Percentiles rank a stretch among this genome's conserved stretches.
Conservation (phyloP, 306 rosid genomes). For the Nissolia schottii region DNA sequence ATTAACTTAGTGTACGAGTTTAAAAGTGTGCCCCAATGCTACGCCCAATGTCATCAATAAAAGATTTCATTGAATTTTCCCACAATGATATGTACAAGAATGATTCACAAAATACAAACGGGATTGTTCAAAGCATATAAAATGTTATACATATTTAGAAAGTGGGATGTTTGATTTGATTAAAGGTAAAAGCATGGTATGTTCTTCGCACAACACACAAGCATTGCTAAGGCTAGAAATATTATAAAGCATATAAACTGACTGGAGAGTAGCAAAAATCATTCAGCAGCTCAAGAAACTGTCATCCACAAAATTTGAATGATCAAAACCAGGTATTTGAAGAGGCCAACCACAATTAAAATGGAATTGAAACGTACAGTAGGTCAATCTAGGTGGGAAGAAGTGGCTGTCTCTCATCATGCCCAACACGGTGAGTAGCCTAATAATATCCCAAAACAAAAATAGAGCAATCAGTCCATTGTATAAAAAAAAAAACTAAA, state of each 20-base stretch:
- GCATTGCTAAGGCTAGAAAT: background rate
- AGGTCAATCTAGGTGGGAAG: constrained; percentile 61
- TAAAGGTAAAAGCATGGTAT: background rate
- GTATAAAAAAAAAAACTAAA: background rate
- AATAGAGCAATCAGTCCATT: background rate
- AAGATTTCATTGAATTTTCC: constrained; percentile 32
- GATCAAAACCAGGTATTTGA: background rate
- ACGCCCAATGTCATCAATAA: constrained; percentile 38
- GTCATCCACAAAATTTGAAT: background rate
- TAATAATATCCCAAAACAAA: constrained; percentile 30
- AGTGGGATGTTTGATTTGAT: background rate
- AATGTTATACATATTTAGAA: background rate
- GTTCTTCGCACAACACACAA: constrained; percentile 1
- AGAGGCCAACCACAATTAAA: background rate
- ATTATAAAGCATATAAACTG: background rate
- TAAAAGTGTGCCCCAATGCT: constrained; percentile 28
- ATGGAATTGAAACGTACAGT: constrained; percentile 31
- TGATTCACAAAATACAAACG: background rate
- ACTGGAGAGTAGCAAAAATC: background rate
- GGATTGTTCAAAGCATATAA: background rate
- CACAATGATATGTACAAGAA: constrained; percentile 30
- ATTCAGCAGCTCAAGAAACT: constrained; percentile 1
- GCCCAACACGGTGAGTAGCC: constrained; percentile 70
- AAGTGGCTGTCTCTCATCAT: constrained; percentile 91
- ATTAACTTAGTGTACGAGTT: constrained; percentile 30